Percentiles rank a stretch among this genome's conserved stretches.
phyloP scores from a whole-genome alignment of 306 rosid species.

The Dalbergia cochinchinensis region DNA sequence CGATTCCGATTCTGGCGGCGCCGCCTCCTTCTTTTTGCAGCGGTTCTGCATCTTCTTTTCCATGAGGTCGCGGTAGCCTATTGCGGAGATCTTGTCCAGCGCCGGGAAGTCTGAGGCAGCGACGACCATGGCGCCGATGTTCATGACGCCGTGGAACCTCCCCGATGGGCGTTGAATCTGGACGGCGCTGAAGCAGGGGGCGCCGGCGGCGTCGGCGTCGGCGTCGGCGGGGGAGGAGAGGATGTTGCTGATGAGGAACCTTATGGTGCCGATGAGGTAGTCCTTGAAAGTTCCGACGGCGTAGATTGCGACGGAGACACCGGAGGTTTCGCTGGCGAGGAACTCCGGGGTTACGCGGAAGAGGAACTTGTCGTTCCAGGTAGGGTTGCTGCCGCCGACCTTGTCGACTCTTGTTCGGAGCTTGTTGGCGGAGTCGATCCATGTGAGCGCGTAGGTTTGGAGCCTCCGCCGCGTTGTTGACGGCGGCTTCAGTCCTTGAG shows the following conservation, averaged over 20 bases:
- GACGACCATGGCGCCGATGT: constrained; percentile 68
- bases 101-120: constrained; percentile 59
- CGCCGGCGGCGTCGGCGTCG: constrained; percentile 26
- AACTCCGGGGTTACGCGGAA: constrained; percentile 76
- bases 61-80: constrained; percentile 80
- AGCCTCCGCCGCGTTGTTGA: constrained; percentile 49
- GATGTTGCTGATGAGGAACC: constrained; percentile 78
- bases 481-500: constrained; percentile 75
- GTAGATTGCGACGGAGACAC: constrained; percentile 70
- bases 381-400: constrained; percentile 76
- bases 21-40: constrained; percentile 16
- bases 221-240: constrained; percentile 39
- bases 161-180: constrained; percentile 89
- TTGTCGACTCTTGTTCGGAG: constrained; percentile 76
- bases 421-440: constrained; percentile 69
- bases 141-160: constrained; percentile 81
- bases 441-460: constrained; percentile 76
- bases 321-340: constrained; percentile 78
- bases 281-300: constrained; percentile 71
- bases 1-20: constrained; percentile 16
- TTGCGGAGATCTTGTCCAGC: constrained; percentile 58
- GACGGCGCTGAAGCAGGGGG: constrained; percentile 74
- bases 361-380: constrained; percentile 94
- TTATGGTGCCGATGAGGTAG: constrained; percentile 68
- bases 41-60: constrained; percentile 50